A percentile compares a stretch with the other conserved stretches of the same genome.
phyloP scores from a whole-genome alignment of 441 rosid genomes.

The Croton laevigatus region DNA sequence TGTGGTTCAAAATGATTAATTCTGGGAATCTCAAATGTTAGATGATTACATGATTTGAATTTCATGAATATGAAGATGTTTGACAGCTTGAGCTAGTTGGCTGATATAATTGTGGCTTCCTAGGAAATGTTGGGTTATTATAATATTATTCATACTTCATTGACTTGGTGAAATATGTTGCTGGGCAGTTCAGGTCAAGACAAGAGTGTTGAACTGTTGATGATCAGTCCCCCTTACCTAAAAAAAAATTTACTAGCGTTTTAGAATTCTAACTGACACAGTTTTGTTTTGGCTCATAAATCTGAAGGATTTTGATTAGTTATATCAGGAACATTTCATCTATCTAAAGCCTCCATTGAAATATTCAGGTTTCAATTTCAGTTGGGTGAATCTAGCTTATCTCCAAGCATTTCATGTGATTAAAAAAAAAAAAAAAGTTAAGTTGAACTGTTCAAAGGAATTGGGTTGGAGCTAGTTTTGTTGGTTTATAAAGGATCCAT shows the following conservation, averaged over 20 bases:
- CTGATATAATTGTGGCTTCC: neutral
- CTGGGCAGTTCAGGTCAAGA: neutral
- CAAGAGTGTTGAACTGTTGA: neutral
- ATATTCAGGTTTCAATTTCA: neutral
- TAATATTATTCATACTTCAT: neutral
- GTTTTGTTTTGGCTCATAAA: neutral
- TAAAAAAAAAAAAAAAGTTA: no score
- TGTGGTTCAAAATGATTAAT: neutral
- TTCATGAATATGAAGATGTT: neutral
- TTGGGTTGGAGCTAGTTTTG: neutral
- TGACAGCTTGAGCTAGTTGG: neutral
- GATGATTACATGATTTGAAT: no score
- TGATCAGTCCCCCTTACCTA: neutral
- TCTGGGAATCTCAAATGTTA: neutral
- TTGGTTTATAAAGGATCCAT: neutral
- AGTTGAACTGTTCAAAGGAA: neutral
- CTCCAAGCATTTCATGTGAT: neutral
- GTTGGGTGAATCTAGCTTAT: neutral
- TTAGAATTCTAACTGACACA: neutral
- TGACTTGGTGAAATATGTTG: neutral
- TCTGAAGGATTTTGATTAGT: neutral
- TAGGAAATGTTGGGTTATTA: neutral
- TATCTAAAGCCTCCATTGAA: neutral
- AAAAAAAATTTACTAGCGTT: no score
- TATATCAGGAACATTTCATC: neutral